Evolutionary conservation across 2,329 filamentous ascomycete species (phyloP).

Genomic region (Aspergillus sclerotialis): DNA sequence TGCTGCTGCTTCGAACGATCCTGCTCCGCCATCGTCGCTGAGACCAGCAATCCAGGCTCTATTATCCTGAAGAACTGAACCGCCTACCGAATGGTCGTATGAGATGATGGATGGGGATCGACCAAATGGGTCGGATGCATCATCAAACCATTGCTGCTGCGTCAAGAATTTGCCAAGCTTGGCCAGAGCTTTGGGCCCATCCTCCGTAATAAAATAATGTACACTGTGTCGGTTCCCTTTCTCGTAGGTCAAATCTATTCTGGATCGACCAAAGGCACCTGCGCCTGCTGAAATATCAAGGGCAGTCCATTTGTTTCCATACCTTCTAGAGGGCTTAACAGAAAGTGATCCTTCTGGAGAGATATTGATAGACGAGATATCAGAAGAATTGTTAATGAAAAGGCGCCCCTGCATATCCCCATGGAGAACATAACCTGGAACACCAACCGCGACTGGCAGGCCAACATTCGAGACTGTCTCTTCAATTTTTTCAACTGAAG

Average conservation of each 20-base stretch:
- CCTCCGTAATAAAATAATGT: slow-evolving; percentile 51
- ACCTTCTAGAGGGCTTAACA: neutral
- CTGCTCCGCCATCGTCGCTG: slow-evolving; percentile 54
- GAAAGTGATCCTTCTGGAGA: slow-evolving; percentile 26
- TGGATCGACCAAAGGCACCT: slow-evolving; percentile 44
- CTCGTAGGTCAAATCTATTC: slow-evolving; percentile 43
- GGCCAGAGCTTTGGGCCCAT: slow-evolving; percentile 36
- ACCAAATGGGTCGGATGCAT: slow-evolving; percentile 48
- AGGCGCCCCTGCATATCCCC: slow-evolving; percentile 42
- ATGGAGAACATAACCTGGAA: slow-evolving; percentile 51
- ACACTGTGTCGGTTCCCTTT: slow-evolving; percentile 46
- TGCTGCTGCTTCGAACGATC: slow-evolving; percentile 48
- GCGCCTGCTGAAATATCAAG: slow-evolving; percentile 30
- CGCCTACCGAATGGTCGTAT: slow-evolving; percentile 40
- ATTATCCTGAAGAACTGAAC: slow-evolving; percentile 37
- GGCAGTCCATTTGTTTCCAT: slow-evolving; percentile 25
- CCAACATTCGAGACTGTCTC: slow-evolving; percentile 37
- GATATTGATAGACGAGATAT: slow-evolving; percentile 24
- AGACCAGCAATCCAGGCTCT: slow-evolving; percentile 55
- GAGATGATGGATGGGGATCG: slow-evolving; percentile 51
- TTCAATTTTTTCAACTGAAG: slow-evolving; percentile 42
- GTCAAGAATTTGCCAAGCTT: slow-evolving; percentile 50
- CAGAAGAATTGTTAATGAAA: slow-evolving; percentile 34
- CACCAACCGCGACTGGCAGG: slow-evolving; percentile 45
- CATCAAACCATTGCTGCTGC: slow-evolving; percentile 46